Evolutionary conservation across 1,139 yeast genomes (phyloP).

Genomic region (Spathaspora sp.): DNA sequence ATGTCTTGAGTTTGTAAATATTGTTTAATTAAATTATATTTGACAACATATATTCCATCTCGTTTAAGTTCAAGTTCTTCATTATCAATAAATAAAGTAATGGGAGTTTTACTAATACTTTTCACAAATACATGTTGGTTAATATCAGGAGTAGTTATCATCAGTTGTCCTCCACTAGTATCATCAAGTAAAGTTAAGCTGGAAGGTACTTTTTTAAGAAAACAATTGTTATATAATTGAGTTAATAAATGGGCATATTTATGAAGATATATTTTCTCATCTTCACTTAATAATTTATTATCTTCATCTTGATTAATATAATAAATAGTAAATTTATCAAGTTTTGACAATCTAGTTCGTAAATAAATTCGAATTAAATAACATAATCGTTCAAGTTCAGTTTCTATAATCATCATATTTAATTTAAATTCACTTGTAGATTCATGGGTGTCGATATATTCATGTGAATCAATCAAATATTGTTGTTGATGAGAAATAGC

Average conservation of each 20-base stretch:
- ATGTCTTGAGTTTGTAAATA: conserved; percentile 45
- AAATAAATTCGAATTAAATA: conserved; percentile 77
- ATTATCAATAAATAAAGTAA: conserved; percentile 42
- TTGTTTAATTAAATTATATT: conserved; percentile 55
- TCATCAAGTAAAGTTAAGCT: conserved; percentile 75
- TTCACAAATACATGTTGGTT: conserved; percentile 74
- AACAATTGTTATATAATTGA: conserved; percentile 65
- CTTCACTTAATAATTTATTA: conserved; percentile 45
- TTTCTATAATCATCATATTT: conserved; percentile 79
- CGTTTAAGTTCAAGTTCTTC: conserved; percentile 64
- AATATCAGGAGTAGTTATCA: conserved; percentile 79
- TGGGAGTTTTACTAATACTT: conserved; percentile 38
- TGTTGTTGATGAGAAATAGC: conserved; percentile 72
- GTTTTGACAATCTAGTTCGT: conserved; percentile 70
- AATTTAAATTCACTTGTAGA: conserved; percentile 65
- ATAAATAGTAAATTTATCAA: conserved; percentile 66
- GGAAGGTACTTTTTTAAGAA: conserved; percentile 66
- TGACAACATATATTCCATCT: conserved; percentile 75
- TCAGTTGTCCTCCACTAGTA: conserved; percentile 67
- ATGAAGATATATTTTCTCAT: conserved; percentile 62
- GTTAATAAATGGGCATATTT: conserved; percentile 65
- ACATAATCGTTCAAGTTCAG: conserved; percentile 85
- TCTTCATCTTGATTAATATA: conserved; percentile 39
- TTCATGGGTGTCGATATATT: conserved; percentile 45
- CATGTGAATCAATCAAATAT: conserved; percentile 60